These are phyloP conservation scores for Posidonia oceanica DNA, from an alignment of 116 monocot species.

Conservation along the genomic window DNA sequence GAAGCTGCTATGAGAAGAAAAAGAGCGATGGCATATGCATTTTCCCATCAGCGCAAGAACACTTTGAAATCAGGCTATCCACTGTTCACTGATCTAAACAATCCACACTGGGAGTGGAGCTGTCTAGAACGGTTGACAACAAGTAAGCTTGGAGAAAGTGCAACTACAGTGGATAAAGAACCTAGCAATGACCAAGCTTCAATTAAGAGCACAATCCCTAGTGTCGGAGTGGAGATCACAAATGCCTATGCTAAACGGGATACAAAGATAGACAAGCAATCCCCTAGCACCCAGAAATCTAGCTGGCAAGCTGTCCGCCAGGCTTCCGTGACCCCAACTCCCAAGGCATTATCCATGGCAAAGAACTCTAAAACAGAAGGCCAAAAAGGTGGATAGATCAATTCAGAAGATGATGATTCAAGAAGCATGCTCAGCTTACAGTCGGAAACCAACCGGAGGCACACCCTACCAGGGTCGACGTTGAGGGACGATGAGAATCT, in stretches of 20 bases:
- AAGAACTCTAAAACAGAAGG: slow-evolving; percentile 1
- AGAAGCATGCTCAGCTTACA: slow-evolving; percentile 26
- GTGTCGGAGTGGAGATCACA: no score
- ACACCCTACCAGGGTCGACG: slow-evolving; percentile 27
- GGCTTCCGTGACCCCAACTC: slow-evolving; percentile 13
- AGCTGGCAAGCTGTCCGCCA: slow-evolving; percentile 16
- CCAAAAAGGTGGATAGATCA: slow-evolving; percentile 12
- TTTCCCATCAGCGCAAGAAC: slow-evolving; percentile 59
- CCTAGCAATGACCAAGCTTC: slow-evolving; percentile 1
- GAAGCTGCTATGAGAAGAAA: slow-evolving; percentile 86
- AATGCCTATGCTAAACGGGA: slow-evolving; percentile 35
- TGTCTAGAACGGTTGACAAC: slow-evolving; percentile 70
- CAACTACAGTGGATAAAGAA: slow-evolving; percentile 24
- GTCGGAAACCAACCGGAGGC: slow-evolving; percentile 29
- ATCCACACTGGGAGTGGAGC: slow-evolving; percentile 81
- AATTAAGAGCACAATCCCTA: slow-evolving; percentile 15
- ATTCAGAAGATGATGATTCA: slow-evolving; percentile 24
- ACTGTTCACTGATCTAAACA: slow-evolving; percentile 61
- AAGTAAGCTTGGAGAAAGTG: slow-evolving; percentile 35
- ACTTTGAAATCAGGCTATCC: no score
- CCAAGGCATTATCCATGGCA: no score
- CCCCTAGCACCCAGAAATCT: slow-evolving; percentile 18
- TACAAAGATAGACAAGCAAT: slow-evolving; percentile 13
- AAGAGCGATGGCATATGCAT: slow-evolving; percentile 82
- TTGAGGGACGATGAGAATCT: no score